Base-by-base conservation (phyloP, 192 early-diverging fungal genomes). In the Thamnidium elegans region DNA sequence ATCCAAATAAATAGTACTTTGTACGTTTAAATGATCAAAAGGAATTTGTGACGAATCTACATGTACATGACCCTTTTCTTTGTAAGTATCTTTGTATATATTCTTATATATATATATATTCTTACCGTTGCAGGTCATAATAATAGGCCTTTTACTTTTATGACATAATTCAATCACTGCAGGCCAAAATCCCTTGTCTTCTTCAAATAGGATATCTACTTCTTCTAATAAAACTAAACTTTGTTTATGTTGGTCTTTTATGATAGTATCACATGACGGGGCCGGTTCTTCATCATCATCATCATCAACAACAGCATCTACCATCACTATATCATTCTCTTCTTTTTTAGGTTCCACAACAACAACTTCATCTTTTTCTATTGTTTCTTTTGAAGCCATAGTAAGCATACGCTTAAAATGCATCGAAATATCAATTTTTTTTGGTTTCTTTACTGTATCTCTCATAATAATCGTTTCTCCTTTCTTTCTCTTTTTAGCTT, bases 151-250 rank as follows among this genome's bases (percentile, higher is more conserved):
- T 39, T 84, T 87, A 73, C 86, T 89, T 48, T 81, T 86, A 43
- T 84, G 78, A 14, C 89, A 79, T 32, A 95, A 68, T 45, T 82
- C 78, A 56, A 81, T 78, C 9, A 95, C 79, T 1, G 84, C 86
- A 1, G 81, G 66, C 90, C 91, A 92, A 39, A 93, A 87, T 3
- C 88, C 87, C 45, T 86, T 87, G 65, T 95, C 93, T 23, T 89
- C 83, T 36, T 93, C 89, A 80, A 86, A 92, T 6, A 93, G 64
- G 11, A 93, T 73, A 66, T 95, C 93, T 1, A 87, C 87, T 34
- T 95, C 88, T 66, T 95, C 93, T 23, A 95, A 75, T n/a, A 95
- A 70, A 20, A 95, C 82, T 36, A 95, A 69, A 59, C 86, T 79
- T 55, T 90, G 86, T 11, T 67, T 73, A 43, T 39, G 36, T 39